Conservation (phyloP, 148 eudicot species). For the Camellia japonica region DNA sequence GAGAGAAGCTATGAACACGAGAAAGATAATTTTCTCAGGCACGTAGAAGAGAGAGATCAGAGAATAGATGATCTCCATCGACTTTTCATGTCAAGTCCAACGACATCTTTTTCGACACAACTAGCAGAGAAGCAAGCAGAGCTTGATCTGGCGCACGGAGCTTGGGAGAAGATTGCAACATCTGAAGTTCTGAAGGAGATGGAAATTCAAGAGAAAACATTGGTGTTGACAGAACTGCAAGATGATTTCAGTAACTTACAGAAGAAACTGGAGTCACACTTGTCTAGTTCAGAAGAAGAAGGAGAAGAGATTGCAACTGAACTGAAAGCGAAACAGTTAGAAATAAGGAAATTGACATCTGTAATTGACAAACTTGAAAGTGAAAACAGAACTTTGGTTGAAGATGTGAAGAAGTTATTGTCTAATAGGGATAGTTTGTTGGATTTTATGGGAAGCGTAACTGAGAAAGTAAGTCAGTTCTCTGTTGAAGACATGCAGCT, state of each 20-base stretch:
- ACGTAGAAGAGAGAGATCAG: slow-evolving; percentile 35
- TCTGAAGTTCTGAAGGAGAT: slow-evolving; percentile 33
- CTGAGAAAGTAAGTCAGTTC: slow-evolving; percentile 23
- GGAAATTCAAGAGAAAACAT: slow-evolving; percentile 36
- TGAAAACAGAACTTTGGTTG: slow-evolving; percentile 20
- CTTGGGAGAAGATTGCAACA: slow-evolving; percentile 43
- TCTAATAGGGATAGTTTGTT: slow-evolving; percentile 30
- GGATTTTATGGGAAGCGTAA: slow-evolving; percentile 21
- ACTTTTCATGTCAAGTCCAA: slow-evolving; percentile 31
- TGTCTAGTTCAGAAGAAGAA: slow-evolving; percentile 16
- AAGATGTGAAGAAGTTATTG: slow-evolving; percentile 21
- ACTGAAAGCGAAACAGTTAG: slow-evolving; percentile 18
- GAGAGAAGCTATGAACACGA: slow-evolving; percentile 25
- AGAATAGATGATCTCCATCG: slow-evolving; percentile 34
- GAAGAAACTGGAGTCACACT: slow-evolving; percentile 16
- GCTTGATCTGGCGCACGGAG: slow-evolving; percentile 24
- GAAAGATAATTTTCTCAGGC: slow-evolving; percentile 27
- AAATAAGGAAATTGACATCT: slow-evolving; percentile 10
- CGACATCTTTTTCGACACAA: slow-evolving; percentile 25
- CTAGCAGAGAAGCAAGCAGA: slow-evolving; percentile 35
- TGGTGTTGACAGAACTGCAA: slow-evolving; percentile 38
- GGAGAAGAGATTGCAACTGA: slow-evolving; percentile 16
- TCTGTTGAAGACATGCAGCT: slow-evolving; percentile 39
- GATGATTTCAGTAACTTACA: slow-evolving; percentile 23
- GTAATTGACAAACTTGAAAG: slow-evolving; percentile 14